Conservation (phyloP, 257 asterid genomes). For the Fraxinus americana region DNA sequence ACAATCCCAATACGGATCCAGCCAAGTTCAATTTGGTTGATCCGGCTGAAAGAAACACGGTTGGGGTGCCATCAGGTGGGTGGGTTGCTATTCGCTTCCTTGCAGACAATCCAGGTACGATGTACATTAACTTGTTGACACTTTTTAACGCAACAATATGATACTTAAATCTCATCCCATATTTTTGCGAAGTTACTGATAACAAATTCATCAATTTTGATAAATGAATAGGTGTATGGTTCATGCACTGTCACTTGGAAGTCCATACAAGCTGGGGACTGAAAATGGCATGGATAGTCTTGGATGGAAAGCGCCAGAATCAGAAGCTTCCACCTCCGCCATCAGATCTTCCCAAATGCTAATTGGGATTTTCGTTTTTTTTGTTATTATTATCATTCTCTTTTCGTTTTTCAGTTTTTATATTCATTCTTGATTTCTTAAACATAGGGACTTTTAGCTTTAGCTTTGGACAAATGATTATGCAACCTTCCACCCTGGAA, state of each 20-base stretch:
- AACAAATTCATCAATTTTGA: not conserved
- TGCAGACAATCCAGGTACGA: constrained; percentile 73
- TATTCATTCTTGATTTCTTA: constrained; percentile 4
- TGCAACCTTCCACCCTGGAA: not conserved
- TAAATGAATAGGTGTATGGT: constrained; percentile 56
- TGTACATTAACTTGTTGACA: not conserved
- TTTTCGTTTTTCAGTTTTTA: not conserved
- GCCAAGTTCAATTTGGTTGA: constrained; percentile 54
- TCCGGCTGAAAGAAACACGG: constrained; percentile 67
- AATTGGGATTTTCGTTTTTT: constrained; percentile 12
- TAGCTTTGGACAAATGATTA: not conserved
- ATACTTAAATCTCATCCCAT: not conserved
- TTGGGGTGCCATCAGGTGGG: constrained; percentile 66
- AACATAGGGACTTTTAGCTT: not conserved
- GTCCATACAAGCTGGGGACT: constrained; percentile 79
- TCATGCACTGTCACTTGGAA: constrained; percentile 77
- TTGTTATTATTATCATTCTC: not conserved
- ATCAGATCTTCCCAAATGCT: constrained; percentile 73
- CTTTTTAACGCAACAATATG: not conserved
- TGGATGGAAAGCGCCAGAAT: constrained; percentile 51
- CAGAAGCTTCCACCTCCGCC: constrained; percentile 77
- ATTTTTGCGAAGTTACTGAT: not conserved
- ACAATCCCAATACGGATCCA: constrained; percentile 53
- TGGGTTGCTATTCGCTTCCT: constrained; percentile 67
- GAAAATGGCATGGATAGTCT: constrained; percentile 73